Base-by-base conservation (phyloP, 768 basidiomycete genomes). In the Boletellus sp. region DNA sequence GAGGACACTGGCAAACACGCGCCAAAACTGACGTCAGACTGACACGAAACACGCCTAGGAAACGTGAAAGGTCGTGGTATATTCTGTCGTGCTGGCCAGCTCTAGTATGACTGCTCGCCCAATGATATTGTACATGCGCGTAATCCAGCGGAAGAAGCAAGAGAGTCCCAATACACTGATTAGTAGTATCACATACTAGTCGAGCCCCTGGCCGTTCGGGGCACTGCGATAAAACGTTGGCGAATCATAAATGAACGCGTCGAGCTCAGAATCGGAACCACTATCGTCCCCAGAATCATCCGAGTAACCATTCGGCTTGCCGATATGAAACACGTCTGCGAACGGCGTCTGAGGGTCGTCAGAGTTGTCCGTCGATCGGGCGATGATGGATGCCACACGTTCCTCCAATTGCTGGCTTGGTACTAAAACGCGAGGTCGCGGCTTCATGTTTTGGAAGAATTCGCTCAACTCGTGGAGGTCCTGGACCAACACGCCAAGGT, bases 351-450 rank as follows among this genome's bases (percentile, higher is more conserved):
- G 83, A 2, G 88, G 88, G 56, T 84, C 85, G 23, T 52, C 58
- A 9, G 72, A 71, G 15, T 76, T 59, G 39, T 77, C 56, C 40
- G 80, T 84, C n/a, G 87, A 88, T 67, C 88, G 87, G 33, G 87
- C 87, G 20, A 90, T 78, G 55, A 90, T 90, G 23, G 87, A 86
- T 6, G 88, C 88, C 7, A 90, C 87, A 15, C 85, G 79, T 38
- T 87, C 88, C 65, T 89, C 87, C 4, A 90, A 68, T 49, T 78
- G 78, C 46, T 80, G 75, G 53, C 78, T 83, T 1, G 81, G 84
- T 36, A 76, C 52, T 45, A 73, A 64, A 52, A 74, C 53, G 15
- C 66, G 68, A 16, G 62, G 62, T 16, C 55, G 64, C 24, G 62
- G 54, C 53, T 69, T 72, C 34, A 52, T 57, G 39, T 68, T 80